Conservation (phyloP, 495 filamentous ascomycete genomes). For the Aeminium ludgeri region DNA sequence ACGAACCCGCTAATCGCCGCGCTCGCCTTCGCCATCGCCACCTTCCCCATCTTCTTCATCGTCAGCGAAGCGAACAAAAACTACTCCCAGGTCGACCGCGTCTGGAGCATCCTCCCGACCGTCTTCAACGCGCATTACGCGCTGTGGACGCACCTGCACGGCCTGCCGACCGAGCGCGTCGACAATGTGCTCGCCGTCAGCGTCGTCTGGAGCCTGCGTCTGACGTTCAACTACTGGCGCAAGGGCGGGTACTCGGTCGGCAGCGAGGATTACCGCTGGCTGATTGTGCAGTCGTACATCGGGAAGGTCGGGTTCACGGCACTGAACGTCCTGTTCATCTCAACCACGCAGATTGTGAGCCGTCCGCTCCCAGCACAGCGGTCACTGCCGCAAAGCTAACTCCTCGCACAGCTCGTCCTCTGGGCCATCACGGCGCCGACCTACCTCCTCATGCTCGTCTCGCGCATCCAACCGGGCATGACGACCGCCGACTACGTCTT, state of each 20-base stretch:
- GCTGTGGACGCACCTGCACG: slow-evolving; percentile 56
- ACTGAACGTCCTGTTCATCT: slow-evolving; percentile 79
- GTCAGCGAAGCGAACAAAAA: slow-evolving; percentile 73
- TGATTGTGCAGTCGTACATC: slow-evolving; percentile 34
- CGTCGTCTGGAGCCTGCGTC: slow-evolving; percentile 69
- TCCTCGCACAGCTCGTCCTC: slow-evolving; percentile 40
- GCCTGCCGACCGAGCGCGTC: slow-evolving; percentile 53
- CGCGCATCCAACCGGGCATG: slow-evolving; percentile 26
- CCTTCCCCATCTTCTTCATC: slow-evolving; percentile 53
- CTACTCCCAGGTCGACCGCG: slow-evolving; percentile 83
- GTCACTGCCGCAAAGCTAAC: too few species aligned
- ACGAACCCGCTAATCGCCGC: slow-evolving; percentile 79
- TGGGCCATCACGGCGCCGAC: slow-evolving; percentile 61
- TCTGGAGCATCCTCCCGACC: slow-evolving; percentile 79
- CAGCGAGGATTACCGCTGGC: slow-evolving; percentile 89
- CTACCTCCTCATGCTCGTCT: slow-evolving; percentile 56
- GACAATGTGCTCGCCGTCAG: slow-evolving; percentile 59
- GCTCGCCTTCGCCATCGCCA: slow-evolving; percentile 48
- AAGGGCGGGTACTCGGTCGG: slow-evolving; percentile 82
- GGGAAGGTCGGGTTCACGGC: slow-evolving; percentile 50
- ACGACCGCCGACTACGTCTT: slow-evolving; percentile 48
- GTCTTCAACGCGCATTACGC: slow-evolving; percentile 80
- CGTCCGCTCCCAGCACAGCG: slow-evolving; percentile 4
- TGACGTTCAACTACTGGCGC: slow-evolving; percentile 96
- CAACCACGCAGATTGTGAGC: slow-evolving; percentile 59